phyloP scores from a whole-genome alignment of 1,284 basidiomycete species.

The Apiotrichum brassicae region DNA sequence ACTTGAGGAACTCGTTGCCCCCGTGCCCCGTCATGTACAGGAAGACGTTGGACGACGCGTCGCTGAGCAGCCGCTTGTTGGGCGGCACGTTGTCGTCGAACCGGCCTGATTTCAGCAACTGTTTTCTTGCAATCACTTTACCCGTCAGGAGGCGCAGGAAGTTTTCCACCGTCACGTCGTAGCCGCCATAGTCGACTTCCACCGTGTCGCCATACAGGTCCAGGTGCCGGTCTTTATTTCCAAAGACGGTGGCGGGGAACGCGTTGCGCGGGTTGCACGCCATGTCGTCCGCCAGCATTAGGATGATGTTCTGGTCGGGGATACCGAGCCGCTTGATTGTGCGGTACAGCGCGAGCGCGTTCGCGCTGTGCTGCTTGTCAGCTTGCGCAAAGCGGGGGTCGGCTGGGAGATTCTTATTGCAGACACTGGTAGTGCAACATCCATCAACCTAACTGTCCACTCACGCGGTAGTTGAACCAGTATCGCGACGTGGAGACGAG shows the following conservation, averaged over 20 bases:
- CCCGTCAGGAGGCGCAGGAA: constrained; percentile 86
- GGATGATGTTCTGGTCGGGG: constrained; percentile 95
- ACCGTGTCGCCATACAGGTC: constrained; percentile 95
- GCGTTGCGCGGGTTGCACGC: constrained; percentile 91
- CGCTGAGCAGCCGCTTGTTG: constrained; percentile 83
- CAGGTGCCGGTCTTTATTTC: constrained; percentile 66
- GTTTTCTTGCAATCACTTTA: constrained; percentile 39
- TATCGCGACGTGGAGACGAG: constrained; percentile 88
- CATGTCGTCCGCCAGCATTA: constrained; percentile 96
- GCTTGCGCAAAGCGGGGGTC: too few relatives aligned
- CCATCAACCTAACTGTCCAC: too few relatives aligned
- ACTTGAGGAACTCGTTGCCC: constrained; percentile 96
- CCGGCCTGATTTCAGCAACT: constrained; percentile 58
- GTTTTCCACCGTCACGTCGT: constrained; percentile 96
- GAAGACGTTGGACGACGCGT: constrained; percentile 90
- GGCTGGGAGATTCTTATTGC: too few relatives aligned
- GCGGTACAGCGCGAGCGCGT: constrained; percentile 96
- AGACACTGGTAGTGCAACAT: too few relatives aligned
- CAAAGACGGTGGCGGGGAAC: constrained; percentile 86
- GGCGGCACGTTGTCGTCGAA: constrained; percentile 64
- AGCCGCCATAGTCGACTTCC: constrained; percentile 96
- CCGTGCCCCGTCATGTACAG: constrained; percentile 98
- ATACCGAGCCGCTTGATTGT: constrained; percentile 97
- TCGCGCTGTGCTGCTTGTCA: constrained; percentile 78
- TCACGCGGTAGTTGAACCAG: constrained; percentile 96